phyloP scores from a whole-genome alignment of 164 flowering plant genomes.

The Stephania yunnanensis region DNA sequence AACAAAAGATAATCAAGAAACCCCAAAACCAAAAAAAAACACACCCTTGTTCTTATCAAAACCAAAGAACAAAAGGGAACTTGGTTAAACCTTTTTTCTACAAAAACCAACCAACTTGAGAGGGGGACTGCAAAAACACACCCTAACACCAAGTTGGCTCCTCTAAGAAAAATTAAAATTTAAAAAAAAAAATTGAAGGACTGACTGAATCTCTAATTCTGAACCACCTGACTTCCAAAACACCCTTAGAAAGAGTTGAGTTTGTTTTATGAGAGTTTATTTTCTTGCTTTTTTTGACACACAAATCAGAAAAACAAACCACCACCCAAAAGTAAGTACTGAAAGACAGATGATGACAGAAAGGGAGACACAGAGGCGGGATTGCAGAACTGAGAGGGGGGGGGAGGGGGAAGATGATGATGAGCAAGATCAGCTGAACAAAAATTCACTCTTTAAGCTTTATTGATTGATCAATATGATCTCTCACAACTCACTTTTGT shows the following conservation, averaged over 20 bases:
- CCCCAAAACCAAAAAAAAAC: slow-evolving; percentile 5
- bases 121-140: slow-evolving; percentile 51
- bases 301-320: slow-evolving; percentile 23
- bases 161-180: not conserved
- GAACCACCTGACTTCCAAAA: slow-evolving; percentile 50
- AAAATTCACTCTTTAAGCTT: not conserved
- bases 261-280: slow-evolving; percentile 24
- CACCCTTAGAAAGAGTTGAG: slow-evolving; percentile 31
- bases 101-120: slow-evolving; percentile 18
- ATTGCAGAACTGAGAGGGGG: not conserved
- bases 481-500: slow-evolving; percentile 22
- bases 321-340: slow-evolving; percentile 16
- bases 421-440: slow-evolving; percentile 4
- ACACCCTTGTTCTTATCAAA: slow-evolving; percentile 44
- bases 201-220: slow-evolving; percentile 59
- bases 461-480: not conserved
- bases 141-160: slow-evolving; percentile 41
- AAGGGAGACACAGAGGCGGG: slow-evolving; percentile 80
- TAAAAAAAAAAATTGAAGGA: slow-evolving; percentile 10
- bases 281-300: not conserved
- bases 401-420: slow-evolving; percentile 12
- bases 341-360: slow-evolving; percentile 68
- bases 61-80: slow-evolving; percentile 27
- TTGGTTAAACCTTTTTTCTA: not conserved
- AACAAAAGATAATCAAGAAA: not conserved